These are phyloP conservation scores for Dothideomycetes sp. DNA, from an alignment of 2,329 filamentous ascomycete species.

Conservation along the genomic window DNA sequence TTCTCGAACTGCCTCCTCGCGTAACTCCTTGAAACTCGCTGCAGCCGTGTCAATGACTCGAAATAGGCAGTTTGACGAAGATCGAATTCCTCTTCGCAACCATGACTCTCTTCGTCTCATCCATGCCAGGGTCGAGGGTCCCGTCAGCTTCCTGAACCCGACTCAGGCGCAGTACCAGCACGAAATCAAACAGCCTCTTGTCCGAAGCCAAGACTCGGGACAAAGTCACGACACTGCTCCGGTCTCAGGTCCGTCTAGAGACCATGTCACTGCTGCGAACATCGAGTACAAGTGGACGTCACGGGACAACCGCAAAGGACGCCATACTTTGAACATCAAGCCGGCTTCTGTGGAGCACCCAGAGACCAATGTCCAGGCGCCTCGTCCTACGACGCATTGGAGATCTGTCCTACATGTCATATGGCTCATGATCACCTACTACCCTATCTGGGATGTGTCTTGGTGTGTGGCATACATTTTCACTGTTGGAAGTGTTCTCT, in stretches of 20 bases:
- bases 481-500: slow-evolving; percentile 40
- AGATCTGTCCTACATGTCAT: slow-evolving; percentile 31
- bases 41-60: slow-evolving; percentile 22
- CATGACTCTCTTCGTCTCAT: slow-evolving; percentile 20
- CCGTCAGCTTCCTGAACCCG: slow-evolving; percentile 42
- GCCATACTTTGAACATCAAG: slow-evolving; percentile 31
- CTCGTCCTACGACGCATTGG: slow-evolving; percentile 26
- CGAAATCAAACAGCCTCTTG: neutral
- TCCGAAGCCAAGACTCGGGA: neutral
- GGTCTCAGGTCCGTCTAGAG: neutral
- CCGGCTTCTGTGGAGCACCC: slow-evolving; percentile 15
- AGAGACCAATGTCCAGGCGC: slow-evolving; percentile 23
- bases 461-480: slow-evolving; percentile 47
- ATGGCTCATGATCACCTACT: slow-evolving; percentile 41
- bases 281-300: slow-evolving; percentile 32
- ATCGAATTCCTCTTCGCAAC: slow-evolving; percentile 22
- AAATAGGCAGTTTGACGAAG: slow-evolving; percentile 23
- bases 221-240: neutral
- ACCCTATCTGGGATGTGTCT: slow-evolving; percentile 49
- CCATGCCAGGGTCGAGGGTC: slow-evolving; percentile 27
- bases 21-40: too few species aligned
- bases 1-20: too few species aligned
- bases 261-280: slow-evolving; percentile 8
- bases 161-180: slow-evolving; percentile 33
- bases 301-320: slow-evolving; percentile 36